Conservation (phyloP, 1,284 basidiomycete species). For the Cutaneotrichosporon mucoides region DNA sequence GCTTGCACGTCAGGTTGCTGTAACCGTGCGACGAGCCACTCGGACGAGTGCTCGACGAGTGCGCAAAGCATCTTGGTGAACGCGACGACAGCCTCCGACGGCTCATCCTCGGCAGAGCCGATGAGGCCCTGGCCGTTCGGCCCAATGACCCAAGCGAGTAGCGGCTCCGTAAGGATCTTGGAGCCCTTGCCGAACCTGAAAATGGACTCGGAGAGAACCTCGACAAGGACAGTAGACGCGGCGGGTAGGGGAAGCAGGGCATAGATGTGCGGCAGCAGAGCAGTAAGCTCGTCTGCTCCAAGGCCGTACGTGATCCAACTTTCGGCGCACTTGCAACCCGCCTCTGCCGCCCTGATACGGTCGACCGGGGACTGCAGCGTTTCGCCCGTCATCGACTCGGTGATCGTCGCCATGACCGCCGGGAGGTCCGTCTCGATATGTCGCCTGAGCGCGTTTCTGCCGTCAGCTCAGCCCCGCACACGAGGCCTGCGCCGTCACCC, state of each 20-base stretch:
- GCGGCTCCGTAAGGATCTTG: slow-evolving; percentile 70
- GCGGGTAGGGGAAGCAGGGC: slow-evolving; percentile 56
- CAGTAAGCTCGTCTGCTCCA: slow-evolving; percentile 59
- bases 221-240: slow-evolving; percentile 67
- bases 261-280: slow-evolving; percentile 52
- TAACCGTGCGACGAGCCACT: slow-evolving; percentile 71
- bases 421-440: slow-evolving; percentile 56
- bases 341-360: slow-evolving; percentile 57
- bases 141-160: slow-evolving; percentile 70
- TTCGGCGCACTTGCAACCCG: slow-evolving; percentile 71
- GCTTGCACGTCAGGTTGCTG: slow-evolving; percentile 60
- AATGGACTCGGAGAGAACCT: slow-evolving; percentile 68
- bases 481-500: slow-evolving; percentile 31
- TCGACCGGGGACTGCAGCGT: slow-evolving; percentile 21
- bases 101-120: slow-evolving; percentile 28
- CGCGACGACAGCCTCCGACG: slow-evolving; percentile 50
- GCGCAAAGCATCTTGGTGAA: slow-evolving; percentile 73
- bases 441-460: slow-evolving; percentile 32
- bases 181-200: slow-evolving; percentile 67
- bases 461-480: slow-evolving; percentile 1
- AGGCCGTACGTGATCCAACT: slow-evolving; percentile 69
- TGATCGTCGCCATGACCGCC: slow-evolving; percentile 65
- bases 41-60: slow-evolving; percentile 75
- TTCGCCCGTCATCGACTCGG: slow-evolving; percentile 52
- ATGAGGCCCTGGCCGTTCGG: slow-evolving; percentile 28